These are phyloP conservation scores for Keithomyces neogunnii DNA, from an alignment of 2,329 filamentous ascomycete species.

Conservation along the genomic window DNA sequence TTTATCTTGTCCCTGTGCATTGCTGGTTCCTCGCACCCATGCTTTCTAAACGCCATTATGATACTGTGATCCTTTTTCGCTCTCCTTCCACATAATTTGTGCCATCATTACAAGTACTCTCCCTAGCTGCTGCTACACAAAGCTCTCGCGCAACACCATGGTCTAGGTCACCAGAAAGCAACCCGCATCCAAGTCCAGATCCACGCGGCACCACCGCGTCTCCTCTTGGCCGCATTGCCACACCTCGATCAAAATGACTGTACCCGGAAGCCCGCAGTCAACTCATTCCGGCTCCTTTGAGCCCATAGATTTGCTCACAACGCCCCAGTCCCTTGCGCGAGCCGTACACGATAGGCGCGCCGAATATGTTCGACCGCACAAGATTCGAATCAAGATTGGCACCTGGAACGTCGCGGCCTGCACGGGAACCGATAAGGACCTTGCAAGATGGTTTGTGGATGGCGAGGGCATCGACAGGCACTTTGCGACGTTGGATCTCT, in stretches of 20 bases:
- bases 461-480: constrained; percentile 61
- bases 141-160: constrained; percentile 17
- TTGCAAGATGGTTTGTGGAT: constrained; percentile 80
- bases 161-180: constrained; percentile 20
- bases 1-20: background rate
- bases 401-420: constrained; percentile 91
- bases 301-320: constrained; percentile 33
- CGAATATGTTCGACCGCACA: constrained; percentile 70
- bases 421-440: constrained; percentile 77
- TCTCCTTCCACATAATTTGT: background rate
- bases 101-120: background rate
- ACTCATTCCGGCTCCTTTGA: constrained; percentile 29
- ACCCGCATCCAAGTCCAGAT: constrained; percentile 12
- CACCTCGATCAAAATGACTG: constrained; percentile 14
- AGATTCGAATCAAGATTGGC: constrained; percentile 79
- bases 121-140: background rate
- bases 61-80: background rate
- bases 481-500: constrained; percentile 46
- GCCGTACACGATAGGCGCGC: constrained; percentile 63
- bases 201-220: constrained; percentile 15
- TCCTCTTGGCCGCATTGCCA: constrained; percentile 7
- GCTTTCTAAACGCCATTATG: background rate
- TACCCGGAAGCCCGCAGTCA: constrained; percentile 20
- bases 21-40: background rate
- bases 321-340: constrained; percentile 50